These are phyloP conservation scores for Lipomyces orientalis DNA, from an alignment of 805 yeast species.

Conservation along the genomic window DNA sequence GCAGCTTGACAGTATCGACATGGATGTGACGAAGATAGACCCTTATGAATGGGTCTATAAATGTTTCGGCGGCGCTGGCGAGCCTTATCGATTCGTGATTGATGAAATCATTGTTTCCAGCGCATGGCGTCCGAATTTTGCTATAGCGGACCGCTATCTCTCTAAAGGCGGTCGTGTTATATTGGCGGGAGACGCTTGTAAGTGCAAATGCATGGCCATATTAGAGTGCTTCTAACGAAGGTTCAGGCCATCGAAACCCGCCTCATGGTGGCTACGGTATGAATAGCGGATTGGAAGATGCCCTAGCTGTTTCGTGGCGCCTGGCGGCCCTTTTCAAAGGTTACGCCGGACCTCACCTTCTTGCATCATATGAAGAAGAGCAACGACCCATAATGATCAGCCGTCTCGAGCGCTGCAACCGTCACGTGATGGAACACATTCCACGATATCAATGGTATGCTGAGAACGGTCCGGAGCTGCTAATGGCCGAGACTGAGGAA, in stretches of 20 bases:
- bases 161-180: background rate
- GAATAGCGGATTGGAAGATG: conserved; percentile 2
- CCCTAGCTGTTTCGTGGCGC: background rate
- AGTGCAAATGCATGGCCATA: background rate
- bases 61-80: background rate
- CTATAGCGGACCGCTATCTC: background rate
- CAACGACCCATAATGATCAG: background rate
- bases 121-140: background rate
- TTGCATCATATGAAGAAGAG: background rate
- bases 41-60: background rate
- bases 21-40: background rate
- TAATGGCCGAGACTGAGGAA: background rate
- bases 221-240: background rate
- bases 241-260: background rate
- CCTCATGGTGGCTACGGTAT: conserved; percentile 4
- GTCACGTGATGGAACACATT: background rate
- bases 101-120: background rate
- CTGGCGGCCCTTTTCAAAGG: background rate
- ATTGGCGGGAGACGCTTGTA: background rate
- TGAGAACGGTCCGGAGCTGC: background rate
- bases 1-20: background rate
- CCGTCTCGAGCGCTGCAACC: background rate
- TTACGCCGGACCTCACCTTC: background rate
- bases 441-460: background rate
- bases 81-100: background rate